These are phyloP conservation scores for Cutaneotrichosporon cyanovorans DNA, from an alignment of 1,284 basidiomycete genomes.

Conservation along the genomic window DNA sequence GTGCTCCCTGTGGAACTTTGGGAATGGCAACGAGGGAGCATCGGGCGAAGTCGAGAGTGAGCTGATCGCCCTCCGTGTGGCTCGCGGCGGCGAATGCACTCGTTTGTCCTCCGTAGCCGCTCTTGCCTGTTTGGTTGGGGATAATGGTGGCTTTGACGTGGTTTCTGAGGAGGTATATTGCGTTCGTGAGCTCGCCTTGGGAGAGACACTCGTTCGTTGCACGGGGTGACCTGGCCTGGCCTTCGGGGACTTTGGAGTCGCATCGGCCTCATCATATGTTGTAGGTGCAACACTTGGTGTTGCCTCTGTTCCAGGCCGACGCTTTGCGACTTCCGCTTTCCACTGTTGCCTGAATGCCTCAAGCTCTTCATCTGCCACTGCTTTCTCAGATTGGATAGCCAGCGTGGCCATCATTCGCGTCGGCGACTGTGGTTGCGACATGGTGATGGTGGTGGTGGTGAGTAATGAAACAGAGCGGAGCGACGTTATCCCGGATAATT, in stretches of 20 bases:
- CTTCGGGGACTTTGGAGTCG: too few species aligned
- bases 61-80: not conserved
- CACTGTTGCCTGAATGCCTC: slow-evolving; percentile 64
- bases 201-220: too few species aligned
- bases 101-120: too few species aligned
- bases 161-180: too few species aligned
- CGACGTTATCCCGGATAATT: not conserved
- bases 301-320: slow-evolving; percentile 1
- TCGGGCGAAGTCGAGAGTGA: not conserved
- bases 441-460: not conserved
- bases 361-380: slow-evolving; percentile 50
- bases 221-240: too few species aligned
- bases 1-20: not conserved
- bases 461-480: not conserved
- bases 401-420: not conserved
- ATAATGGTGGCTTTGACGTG: too few species aligned
- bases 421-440: not conserved
- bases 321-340: slow-evolving; percentile 55
- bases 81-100: too few species aligned
- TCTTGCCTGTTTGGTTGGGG: too few species aligned
- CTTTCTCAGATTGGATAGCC: slow-evolving; percentile 1
- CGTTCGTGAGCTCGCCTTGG: too few species aligned
- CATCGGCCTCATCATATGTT: too few species aligned
- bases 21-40: not conserved
- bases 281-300: too few species aligned